Conservation (phyloP, 2,329 filamentous ascomycete species). For the Plectosphaerella cucumerina region DNA sequence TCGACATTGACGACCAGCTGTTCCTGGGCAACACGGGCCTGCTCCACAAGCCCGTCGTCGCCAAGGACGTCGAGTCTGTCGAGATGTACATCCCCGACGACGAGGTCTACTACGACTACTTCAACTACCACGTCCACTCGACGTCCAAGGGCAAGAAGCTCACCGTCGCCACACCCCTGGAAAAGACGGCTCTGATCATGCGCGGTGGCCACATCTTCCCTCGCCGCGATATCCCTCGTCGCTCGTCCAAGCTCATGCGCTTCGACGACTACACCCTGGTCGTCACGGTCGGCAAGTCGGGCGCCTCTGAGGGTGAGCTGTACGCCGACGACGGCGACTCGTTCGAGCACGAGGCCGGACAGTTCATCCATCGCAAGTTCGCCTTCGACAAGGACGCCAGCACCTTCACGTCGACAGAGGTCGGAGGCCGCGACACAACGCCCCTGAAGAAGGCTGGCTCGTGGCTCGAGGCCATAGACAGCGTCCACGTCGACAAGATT, state of each 20-base stretch:
- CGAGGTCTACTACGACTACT: slow-evolving; percentile 93
- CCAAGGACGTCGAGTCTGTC: slow-evolving; percentile 66
- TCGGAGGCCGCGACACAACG: slow-evolving; percentile 49
- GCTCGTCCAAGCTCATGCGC: slow-evolving; percentile 84
- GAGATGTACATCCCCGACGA: slow-evolving; percentile 86
- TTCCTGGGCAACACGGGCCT: slow-evolving; percentile 86
- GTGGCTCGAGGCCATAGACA: slow-evolving; percentile 75
- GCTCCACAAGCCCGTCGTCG: slow-evolving; percentile 85
- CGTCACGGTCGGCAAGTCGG: slow-evolving; percentile 61
- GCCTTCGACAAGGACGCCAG: slow-evolving; percentile 41
- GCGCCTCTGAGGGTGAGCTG: slow-evolving; percentile 68
- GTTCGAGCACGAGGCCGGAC: slow-evolving; percentile 80
- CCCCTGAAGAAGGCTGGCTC: slow-evolving; percentile 56
- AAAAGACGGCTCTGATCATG: slow-evolving; percentile 87
- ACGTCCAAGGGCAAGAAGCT: slow-evolving; percentile 67
- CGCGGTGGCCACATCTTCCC: slow-evolving; percentile 89
- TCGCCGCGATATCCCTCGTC: slow-evolving; percentile 80
- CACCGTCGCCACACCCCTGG: slow-evolving; percentile 71
- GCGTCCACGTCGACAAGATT: slow-evolving; percentile 78
- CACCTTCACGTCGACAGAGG: slow-evolving; percentile 65
- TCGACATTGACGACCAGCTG: slow-evolving; percentile 86
- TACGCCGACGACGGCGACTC: slow-evolving; percentile 94
- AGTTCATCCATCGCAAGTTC: slow-evolving; percentile 85
- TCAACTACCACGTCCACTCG: slow-evolving; percentile 71
- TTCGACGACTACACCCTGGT: slow-evolving; percentile 95